phyloP scores from a whole-genome alignment of 2,329 filamentous ascomycete species.

The Sporothrix humicola region DNA sequence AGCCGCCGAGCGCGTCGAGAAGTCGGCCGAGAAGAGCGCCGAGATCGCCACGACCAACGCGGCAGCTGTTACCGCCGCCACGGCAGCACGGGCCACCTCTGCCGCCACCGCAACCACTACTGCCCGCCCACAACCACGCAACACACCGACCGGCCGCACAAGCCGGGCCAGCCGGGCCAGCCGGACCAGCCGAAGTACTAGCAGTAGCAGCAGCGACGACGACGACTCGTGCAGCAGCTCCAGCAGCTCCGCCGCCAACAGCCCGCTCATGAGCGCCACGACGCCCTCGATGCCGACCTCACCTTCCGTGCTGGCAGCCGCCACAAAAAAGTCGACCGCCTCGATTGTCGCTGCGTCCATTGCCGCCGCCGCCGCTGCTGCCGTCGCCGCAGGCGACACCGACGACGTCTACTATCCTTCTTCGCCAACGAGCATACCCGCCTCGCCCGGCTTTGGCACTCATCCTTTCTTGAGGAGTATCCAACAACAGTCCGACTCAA shows the following conservation, averaged over 20 bases:
- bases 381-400: slow-evolving; percentile 24
- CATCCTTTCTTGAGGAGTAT: slow-evolving; percentile 32
- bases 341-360: slow-evolving; percentile 33
- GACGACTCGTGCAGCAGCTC: slow-evolving; percentile 27
- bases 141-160: not conserved
- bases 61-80: slow-evolving; percentile 48
- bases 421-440: not conserved
- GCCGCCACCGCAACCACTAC: slow-evolving; percentile 46
- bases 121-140: slow-evolving; percentile 36
- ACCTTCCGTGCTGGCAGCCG: slow-evolving; percentile 35
- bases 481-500: slow-evolving; percentile 11
- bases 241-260: slow-evolving; percentile 30
- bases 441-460: slow-evolving; percentile 21
- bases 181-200: slow-evolving; percentile 17
- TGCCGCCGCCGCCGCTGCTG: slow-evolving; percentile 32
- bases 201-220: slow-evolving; percentile 16
- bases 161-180: too few relatives aligned
- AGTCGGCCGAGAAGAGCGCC: slow-evolving; percentile 32
- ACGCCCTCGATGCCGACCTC: slow-evolving; percentile 32
- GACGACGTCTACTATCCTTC: slow-evolving; percentile 29
- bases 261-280: slow-evolving; percentile 26
- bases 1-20: slow-evolving; percentile 47
- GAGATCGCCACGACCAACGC: slow-evolving; percentile 52
- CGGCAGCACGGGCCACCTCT: slow-evolving; percentile 52
- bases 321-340: slow-evolving; percentile 43